These are phyloP conservation scores for Phaeolepiota aurea DNA, from an alignment of 768 basidiomycete species.

Conservation along the genomic window DNA sequence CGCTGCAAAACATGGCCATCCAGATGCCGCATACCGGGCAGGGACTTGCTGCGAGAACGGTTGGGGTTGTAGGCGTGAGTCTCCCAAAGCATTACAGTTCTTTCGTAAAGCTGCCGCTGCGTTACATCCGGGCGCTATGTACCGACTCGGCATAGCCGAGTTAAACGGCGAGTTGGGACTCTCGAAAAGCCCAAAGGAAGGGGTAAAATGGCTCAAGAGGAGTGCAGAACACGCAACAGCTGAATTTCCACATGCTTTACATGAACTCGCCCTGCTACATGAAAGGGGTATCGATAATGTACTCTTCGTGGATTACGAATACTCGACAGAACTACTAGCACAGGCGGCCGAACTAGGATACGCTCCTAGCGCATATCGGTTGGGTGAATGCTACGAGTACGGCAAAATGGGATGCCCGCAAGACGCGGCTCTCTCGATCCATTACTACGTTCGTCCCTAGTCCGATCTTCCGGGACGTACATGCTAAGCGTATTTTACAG, in stretches of 20 bases:
- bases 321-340: conserved; percentile 88
- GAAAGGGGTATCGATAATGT: conserved; percentile 99
- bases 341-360: conserved; percentile 95
- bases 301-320: conserved; percentile 93
- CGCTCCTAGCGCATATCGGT: conserved; percentile 88
- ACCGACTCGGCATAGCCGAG: conserved; percentile 92
- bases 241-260: conserved; percentile 93
- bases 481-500: conserved; percentile 26
- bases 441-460: conserved; percentile 80
- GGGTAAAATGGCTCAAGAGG: conserved; percentile 97
- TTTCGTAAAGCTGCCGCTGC: conserved; percentile 91
- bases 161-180: conserved; percentile 92
- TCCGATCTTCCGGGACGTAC: conserved; percentile 3
- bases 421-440: conserved; percentile 94
- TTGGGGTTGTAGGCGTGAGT: conserved; percentile 94
- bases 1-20: conserved; percentile 94
- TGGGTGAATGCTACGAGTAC: conserved; percentile 99
- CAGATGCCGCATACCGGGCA: conserved; percentile 90
- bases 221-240: conserved; percentile 91
- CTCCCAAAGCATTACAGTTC: conserved; percentile 85
- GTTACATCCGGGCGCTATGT: conserved; percentile 91
- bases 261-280: conserved; percentile 89
- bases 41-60: conserved; percentile 99
- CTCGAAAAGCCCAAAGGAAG: conserved; percentile 84
- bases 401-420: conserved; percentile 98